phyloP scores from a whole-genome alignment of 2,329 filamentous ascomycete species.

The Ophiostoma sp. region DNA sequence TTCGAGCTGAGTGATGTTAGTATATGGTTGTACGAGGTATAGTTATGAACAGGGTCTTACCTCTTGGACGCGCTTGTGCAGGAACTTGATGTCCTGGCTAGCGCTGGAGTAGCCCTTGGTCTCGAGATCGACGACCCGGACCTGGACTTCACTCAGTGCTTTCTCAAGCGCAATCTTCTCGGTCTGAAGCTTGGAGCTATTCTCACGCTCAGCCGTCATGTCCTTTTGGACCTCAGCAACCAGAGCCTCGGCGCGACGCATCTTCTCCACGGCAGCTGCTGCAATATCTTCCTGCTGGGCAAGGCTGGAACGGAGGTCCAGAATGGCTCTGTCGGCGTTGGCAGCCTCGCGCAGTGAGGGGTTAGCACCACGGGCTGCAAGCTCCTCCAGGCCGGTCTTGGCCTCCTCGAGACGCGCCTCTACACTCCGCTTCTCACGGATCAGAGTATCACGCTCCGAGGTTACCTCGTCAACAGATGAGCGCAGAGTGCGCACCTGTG shows the following conservation, averaged over 20 bases:
- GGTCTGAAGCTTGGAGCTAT: conserved; percentile 73
- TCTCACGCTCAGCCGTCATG: conserved; percentile 77
- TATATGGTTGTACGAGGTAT: neutral
- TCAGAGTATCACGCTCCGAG: conserved; percentile 75
- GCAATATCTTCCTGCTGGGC: conserved; percentile 93
- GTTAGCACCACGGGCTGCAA: conserved; percentile 76
- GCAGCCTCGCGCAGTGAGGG: conserved; percentile 87
- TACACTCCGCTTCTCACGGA: conserved; percentile 84
- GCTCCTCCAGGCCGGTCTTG: conserved; percentile 79
- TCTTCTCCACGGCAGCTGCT: conserved; percentile 88
- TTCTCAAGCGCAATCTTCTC: conserved; percentile 89
- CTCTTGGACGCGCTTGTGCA: conserved; percentile 92
- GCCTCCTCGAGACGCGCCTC: conserved; percentile 83
- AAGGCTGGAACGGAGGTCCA: conserved; percentile 81
- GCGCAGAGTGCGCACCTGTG: conserved; percentile 79
- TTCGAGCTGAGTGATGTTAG: conserved; percentile 61
- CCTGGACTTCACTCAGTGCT: conserved; percentile 80
- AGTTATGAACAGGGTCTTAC: conserved; percentile 48
- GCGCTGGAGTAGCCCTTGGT: conserved; percentile 94
- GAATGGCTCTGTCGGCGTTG: conserved; percentile 67
- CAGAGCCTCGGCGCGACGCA: conserved; percentile 86
- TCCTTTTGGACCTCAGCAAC: conserved; percentile 89
- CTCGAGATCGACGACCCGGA: conserved; percentile 86
- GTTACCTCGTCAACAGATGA: conserved; percentile 80
- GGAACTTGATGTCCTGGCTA: conserved; percentile 90